Base-by-base conservation (phyloP, 257 asterid genomes). In the Linaria vulgaris region DNA sequence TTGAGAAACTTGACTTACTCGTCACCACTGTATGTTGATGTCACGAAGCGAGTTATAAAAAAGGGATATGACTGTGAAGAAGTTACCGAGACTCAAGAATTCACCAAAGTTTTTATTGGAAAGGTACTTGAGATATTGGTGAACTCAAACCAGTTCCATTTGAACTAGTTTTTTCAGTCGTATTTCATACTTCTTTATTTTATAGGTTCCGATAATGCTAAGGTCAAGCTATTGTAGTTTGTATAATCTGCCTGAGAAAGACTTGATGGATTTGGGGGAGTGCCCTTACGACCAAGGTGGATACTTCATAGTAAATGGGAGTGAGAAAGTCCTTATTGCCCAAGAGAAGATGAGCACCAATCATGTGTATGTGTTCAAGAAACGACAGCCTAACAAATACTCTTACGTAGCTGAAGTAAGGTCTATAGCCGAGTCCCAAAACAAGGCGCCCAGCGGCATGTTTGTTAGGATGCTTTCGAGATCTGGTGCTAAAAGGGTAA, bases 331-430 rank as follows among this genome's bases (percentile, higher is more conserved):
- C 47, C 78, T 94, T 44, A 90, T 94, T 74, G 99, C 99, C 63
- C 99, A 94, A 84, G 99, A 94, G 83, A 94, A 94, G 81, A 94
- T 94, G 99, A 94, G 97, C 79, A 94, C 99, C 30, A 94, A 94
- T 76, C 99, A 94, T 61, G 99, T 94, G 22, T 94, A 94, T 63
- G 99, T 94, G 12, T 94, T 90, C 58, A 94, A 94, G 73, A 94
- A 87, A 82, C 84, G 97, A 80, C 99, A 94, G 69, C 99, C 99
- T 14, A 94, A 94, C 85, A 94, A 94, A 83, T 94, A 94, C 84
- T 96, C 97, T 13, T 94, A 76, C 22, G 95, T 85, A 69, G 96
- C 83, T n/a, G 97, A 92, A 80, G 97, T 92, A 47, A 80, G 96
- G 73, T 94, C 99, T 63, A 89, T 94, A 97, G 97, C 96, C 19